Evolutionary conservation across 768 basidiomycete species (phyloP).

Genomic region (Porphyrellus cyaneotinctus): DNA sequence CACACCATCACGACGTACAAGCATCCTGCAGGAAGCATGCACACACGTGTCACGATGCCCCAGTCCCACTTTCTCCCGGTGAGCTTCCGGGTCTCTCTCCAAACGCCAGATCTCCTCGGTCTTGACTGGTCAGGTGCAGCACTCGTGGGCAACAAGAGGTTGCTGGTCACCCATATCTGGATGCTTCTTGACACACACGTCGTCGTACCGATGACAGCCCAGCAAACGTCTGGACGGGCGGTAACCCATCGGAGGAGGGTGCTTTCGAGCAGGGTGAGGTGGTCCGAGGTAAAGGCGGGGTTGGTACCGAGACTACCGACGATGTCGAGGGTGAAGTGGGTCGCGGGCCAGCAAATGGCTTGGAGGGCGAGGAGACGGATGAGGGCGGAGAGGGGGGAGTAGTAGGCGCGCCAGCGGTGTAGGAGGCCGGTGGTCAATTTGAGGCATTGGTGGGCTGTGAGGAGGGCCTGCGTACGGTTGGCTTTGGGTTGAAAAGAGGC

Average conservation of each 20-base stretch:
- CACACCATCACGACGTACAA: conserved; percentile 82
- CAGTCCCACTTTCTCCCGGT: conserved; percentile 77
- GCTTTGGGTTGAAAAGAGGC: neutral
- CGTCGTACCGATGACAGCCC: conserved; percentile 84
- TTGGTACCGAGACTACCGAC: conserved; percentile 43
- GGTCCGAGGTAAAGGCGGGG: neutral
- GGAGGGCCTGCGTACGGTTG: conserved; percentile 49
- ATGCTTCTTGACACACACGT: conserved; percentile 80
- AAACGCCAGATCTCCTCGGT: conserved; percentile 12
- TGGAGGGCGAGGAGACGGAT: conserved; percentile 90
- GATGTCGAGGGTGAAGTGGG: conserved; percentile 75
- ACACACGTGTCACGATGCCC: conserved; percentile 63
- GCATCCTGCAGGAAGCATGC: conserved; percentile 67
- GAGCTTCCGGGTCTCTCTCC: conserved; percentile 19
- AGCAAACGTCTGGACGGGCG: conserved; percentile 74
- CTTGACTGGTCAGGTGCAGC: conserved; percentile 21
- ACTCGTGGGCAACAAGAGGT: conserved; percentile 43
- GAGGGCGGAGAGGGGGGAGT: conserved; percentile 81
- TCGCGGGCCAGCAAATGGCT: conserved; percentile 95
- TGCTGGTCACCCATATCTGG: conserved; percentile 95
- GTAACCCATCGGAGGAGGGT: conserved; percentile 40
- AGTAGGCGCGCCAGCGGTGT: conserved; percentile 87
- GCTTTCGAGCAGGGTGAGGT: conserved; percentile 20
- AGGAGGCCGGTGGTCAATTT: conserved; percentile 84
- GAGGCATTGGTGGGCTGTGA: conserved; percentile 90